Conservation (phyloP, 164 flowering plant species). For the Stephania cephalantha region DNA sequence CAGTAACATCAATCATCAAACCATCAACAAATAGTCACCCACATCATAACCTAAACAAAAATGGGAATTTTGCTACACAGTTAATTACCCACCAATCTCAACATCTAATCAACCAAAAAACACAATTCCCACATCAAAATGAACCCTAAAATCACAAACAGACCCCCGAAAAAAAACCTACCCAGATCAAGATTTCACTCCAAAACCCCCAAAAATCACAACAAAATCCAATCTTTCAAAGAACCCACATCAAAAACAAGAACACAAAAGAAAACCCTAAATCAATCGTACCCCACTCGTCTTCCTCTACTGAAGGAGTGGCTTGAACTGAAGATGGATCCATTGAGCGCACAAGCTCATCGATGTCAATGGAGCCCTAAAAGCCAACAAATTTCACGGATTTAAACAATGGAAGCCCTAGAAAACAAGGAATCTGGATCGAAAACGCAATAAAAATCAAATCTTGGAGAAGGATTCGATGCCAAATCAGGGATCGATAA, state of each 20-base stretch:
- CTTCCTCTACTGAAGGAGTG: constrained; percentile 50
- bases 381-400: constrained; percentile 33
- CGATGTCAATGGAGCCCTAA: constrained; percentile 43
- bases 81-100: not conserved
- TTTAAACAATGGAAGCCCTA: constrained; percentile 6
- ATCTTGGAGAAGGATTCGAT: not conserved
- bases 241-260: not conserved
- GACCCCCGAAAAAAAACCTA: not conserved
- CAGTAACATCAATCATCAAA: not conserved
- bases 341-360: constrained; percentile 58
- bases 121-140: not conserved
- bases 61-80: not conserved
- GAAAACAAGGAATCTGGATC: constrained; percentile 7
- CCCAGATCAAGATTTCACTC: not conserved
- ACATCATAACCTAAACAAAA: not conserved
- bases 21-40: not conserved
- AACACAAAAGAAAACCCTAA: not conserved
- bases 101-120: not conserved
- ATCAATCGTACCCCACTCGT: constrained; percentile 61
- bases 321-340: constrained; percentile 45
- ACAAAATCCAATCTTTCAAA: not conserved
- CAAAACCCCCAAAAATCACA: not conserved
- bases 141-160: not conserved
- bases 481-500: not conserved
- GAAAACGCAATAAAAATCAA: not conserved